Evolutionary conservation across 768 basidiomycete genomes (phyloP).

Genomic region (Trametes cingulata): DNA sequence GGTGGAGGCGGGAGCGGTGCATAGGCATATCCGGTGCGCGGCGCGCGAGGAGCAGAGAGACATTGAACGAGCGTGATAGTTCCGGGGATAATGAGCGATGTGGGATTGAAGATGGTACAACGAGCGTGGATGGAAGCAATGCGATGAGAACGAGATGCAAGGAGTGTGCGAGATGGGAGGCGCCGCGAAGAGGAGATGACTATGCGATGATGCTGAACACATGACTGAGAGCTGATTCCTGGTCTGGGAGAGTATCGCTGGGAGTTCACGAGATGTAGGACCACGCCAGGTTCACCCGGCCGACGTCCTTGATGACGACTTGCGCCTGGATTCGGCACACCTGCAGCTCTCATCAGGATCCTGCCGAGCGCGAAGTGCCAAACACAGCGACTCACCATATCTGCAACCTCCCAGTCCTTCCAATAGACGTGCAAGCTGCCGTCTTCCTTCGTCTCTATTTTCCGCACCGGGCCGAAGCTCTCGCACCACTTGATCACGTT

Average conservation of each 20-base stretch:
- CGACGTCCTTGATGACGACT: slow-evolving; percentile 31
- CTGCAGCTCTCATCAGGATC: slow-evolving; percentile 6
- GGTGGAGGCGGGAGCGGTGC: background rate
- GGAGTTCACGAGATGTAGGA: slow-evolving; percentile 26
- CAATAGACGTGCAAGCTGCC: slow-evolving; percentile 32
- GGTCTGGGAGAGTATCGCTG: background rate
- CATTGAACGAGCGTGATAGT: background rate
- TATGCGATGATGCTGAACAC: background rate
- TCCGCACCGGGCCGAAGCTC: slow-evolving; percentile 28
- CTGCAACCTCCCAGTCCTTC: slow-evolving; percentile 31
- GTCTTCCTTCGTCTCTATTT: slow-evolving; percentile 27
- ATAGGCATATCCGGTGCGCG: slow-evolving; percentile 5
- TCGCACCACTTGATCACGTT: slow-evolving; percentile 29
- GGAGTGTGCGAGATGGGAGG: slow-evolving; percentile 13
- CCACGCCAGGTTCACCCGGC: slow-evolving; percentile 31
- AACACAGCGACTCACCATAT: slow-evolving; percentile 24
- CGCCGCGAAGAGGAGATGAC: slow-evolving; percentile 1
- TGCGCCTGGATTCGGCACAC: slow-evolving; percentile 32
- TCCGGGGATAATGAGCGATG: background rate
- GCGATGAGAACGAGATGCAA: slow-evolving; percentile 10
- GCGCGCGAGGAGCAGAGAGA: background rate
- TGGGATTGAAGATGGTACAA: slow-evolving; percentile 64
- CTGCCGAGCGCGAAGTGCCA: background rate
- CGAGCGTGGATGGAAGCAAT: slow-evolving; percentile 2
- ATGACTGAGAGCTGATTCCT: background rate